Evolutionary conservation across 306 rosid species (phyloP).

Genomic region (Luffa aegyptiaca): DNA sequence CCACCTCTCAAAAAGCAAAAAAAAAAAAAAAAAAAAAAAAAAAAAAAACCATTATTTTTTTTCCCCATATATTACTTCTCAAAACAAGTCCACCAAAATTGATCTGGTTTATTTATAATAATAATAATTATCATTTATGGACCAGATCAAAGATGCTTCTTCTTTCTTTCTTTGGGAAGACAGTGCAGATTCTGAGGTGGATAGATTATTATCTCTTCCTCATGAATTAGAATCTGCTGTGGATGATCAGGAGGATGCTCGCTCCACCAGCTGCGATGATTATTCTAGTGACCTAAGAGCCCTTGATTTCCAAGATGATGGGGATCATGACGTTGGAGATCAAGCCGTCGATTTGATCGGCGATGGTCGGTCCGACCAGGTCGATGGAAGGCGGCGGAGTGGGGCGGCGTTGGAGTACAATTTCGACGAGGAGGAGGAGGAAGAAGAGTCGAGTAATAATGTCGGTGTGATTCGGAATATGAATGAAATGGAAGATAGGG

Average conservation of each 20-base stretch:
- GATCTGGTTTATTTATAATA: neutral
- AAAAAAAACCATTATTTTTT: neutral
- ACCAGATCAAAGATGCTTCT: neutral
- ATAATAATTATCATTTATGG: neutral
- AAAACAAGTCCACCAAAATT: neutral
- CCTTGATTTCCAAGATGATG: neutral
- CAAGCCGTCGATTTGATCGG: neutral
- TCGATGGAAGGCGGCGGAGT: neutral
- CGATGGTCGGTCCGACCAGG: neutral
- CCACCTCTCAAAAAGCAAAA: neutral
- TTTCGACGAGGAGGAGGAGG: neutral
- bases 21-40: neutral
- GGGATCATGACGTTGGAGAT: neutral
- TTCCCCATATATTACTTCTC: neutral
- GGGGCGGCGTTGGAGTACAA: too few species aligned
- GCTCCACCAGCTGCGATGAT: neutral
- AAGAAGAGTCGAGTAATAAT: neutral
- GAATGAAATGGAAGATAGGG: slow-evolving; percentile 2
- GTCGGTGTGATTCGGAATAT: neutral
- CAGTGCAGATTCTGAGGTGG: neutral
- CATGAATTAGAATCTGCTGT: neutral
- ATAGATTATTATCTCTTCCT: neutral
- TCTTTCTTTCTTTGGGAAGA: neutral
- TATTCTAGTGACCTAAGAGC: neutral
- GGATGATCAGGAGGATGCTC: neutral